Base-by-base conservation (phyloP, 768 basidiomycete genomes). In the Brasilioporus rufonigricans region DNA sequence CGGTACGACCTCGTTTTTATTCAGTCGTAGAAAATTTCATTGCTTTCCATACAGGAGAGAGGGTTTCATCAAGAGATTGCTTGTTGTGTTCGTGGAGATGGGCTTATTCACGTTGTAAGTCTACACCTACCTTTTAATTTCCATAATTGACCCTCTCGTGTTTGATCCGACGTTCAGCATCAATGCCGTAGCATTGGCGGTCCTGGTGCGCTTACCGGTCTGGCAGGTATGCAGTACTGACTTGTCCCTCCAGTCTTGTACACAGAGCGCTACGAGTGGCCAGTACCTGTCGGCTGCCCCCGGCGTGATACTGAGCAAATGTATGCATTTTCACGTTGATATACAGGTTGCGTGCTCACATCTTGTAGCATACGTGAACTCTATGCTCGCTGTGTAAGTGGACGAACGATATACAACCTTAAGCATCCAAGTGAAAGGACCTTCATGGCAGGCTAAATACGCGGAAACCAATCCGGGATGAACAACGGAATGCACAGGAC, bases 311-410 rank as follows among this genome's bases (percentile, higher is more conserved):
- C 19, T 59, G 47, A 61, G 56, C 21, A 57, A 61, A 48, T 52
- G 65, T 60, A 11, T n/a, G 52, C 14, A 8, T 12, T 8, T 27
- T 7, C n/a, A 7, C 16, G 4, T 19, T 19, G 6, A 5, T 18
- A 12, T 14, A 5, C 8, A 36, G 23, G 8, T n/a, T 5, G 33
- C 24, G 27, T 14, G 18, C 46, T 58, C 36, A 44, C 2, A 19
- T 21, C 19, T 24, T 18, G 14, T 23, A 66, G 59, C 65, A 40
- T 65, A 66, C 31, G 48, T 61, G 33, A 56, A 64, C 39, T 55
- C 61, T 21, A 66, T 64, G 59, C 49, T 66, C n/a, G 57, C 33
- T 5, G 62, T 64, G 65, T 64, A 43, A 48, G 64, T 55, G 16
- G 6, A 12, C 36, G 4, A 16, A 16, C 2, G 13, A 24, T 50